Conservation (phyloP, 192 early-diverging fungal genomes). For the Coemansia sp. region DNA sequence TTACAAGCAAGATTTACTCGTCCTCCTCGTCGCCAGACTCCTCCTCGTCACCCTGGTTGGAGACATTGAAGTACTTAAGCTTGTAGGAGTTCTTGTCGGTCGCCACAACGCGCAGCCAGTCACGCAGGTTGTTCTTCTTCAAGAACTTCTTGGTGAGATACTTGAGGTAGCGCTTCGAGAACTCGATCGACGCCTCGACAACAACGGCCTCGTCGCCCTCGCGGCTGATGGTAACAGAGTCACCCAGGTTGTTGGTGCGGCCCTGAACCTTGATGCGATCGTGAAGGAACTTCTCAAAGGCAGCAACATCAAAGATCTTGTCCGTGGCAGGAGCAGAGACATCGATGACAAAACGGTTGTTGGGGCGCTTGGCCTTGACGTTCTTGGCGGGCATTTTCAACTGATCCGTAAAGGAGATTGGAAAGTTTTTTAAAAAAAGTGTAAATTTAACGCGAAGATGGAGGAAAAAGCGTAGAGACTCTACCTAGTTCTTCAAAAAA, state of each 20-base stretch:
- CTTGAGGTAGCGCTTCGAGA: conserved; percentile 99
- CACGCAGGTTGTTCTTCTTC: conserved; percentile 99
- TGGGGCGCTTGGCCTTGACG: conserved; percentile 61
- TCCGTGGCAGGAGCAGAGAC: conserved; percentile 89
- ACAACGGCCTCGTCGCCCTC: conserved; percentile 71
- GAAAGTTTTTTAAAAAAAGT: neutral
- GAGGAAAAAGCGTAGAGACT: conserved; percentile 20
- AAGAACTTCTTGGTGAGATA: conserved; percentile 99
- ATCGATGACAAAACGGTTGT: conserved; percentile 89
- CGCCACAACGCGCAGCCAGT: conserved; percentile 97
- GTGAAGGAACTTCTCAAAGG: conserved; percentile 98
- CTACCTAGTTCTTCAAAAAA: conserved; percentile 49
- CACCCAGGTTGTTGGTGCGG: conserved; percentile 93
- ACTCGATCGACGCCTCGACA: conserved; percentile 71
- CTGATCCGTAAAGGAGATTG: conserved; percentile 6
- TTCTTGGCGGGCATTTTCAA: conserved; percentile 48
- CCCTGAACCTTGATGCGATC: conserved; percentile 98
- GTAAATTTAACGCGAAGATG: conserved; percentile 11
- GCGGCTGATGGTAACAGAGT: conserved; percentile 82
- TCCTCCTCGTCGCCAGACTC: conserved; percentile 40
- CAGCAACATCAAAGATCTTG: conserved; percentile 95
- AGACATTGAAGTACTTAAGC: conserved; percentile 83
- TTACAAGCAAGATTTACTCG: conserved; percentile 26
- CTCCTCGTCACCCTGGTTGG: conserved; percentile 45
- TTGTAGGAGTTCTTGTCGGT: conserved; percentile 86